Conservation (phyloP, 108 stramenopile genomes). For the Chaetoceros muelleri region DNA sequence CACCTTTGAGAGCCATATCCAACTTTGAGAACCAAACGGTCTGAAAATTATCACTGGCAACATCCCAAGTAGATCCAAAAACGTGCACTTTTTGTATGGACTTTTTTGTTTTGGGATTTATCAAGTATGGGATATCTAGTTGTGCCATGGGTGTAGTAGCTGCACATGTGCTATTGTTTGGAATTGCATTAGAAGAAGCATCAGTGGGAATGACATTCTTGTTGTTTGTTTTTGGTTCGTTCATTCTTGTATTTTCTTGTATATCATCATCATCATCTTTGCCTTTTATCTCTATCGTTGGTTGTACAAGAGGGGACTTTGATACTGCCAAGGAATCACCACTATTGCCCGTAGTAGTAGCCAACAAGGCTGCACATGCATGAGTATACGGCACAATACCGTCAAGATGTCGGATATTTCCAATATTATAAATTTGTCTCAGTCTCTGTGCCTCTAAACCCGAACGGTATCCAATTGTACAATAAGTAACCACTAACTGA, state of each 20-base stretch:
- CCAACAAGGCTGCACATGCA: not conserved
- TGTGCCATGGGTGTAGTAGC: no score
- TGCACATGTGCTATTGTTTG: no score
- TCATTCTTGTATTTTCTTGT: no score
- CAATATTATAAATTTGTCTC: conserved; percentile 3
- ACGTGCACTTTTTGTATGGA: not conserved
- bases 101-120: not conserved
- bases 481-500: conserved; percentile 32
- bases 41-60: not conserved
- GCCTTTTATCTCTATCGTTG: no score
- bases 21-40: not conserved
- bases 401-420: not conserved
- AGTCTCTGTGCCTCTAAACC: conserved; percentile 33
- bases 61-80: not conserved
- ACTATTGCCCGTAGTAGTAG: no score
- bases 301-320: no score
- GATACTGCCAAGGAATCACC: no score
- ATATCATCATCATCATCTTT: no score
- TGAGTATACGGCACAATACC: not conserved
- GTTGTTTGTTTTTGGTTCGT: no score
- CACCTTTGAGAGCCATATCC: not conserved
- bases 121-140: no score
- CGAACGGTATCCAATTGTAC: conserved; percentile 56
- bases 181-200: no score
- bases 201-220: not conserved